Evolutionary conservation across 352 stramenopile species (phyloP), one percentile per base, ranked within the genome.

Genomic region (Phytophthora megakarya): DNA sequence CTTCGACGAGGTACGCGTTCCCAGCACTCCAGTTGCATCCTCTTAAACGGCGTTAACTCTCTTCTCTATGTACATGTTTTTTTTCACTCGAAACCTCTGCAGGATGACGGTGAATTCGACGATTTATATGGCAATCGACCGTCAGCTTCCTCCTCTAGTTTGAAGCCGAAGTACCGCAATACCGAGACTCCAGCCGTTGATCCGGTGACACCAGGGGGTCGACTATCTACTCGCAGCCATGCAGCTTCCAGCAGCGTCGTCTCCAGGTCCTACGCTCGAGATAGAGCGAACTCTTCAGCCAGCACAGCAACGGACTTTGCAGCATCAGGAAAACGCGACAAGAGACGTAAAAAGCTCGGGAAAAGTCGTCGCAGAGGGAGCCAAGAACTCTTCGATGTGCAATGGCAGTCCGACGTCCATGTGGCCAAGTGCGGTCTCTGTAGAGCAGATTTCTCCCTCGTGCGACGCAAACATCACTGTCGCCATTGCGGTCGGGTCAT

Each of bases 61-160:
- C 46, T 19, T 30, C 28, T 61, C 3, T 18, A 61, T 28, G 10
- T 23, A 26, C 49, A 49, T 55, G 19, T 33, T 52, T 50, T 61
- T 60, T 12, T 40, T 22, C 6, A 11, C 25, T 35, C 16, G 8
- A 57, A 50, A 47, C 26, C 10, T 9, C 54, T 21, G 3, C 63
- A 93, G 73, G 84, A 91, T 70, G 78, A 88, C 57, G 81, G 75
- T 15, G 84, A 88, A 56, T 93, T 93, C 47, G 84, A 90, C 50
- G 84, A 93, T 75, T 71, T 90, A 45, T 92, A 92, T 43, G 75
- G 57, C 39, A 67, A 73, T 47, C 61, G 46, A 26, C 51, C 49
- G 5, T 45, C 64, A 8, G 23, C 55, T 9, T 30, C 42, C 18
- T 61, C 61, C 25, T 33, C 26, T 6, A 18, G 25, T 48, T 19